phyloP scores from a whole-genome alignment of 108 stramenopile species.

The Nitzschia putrida region DNA sequence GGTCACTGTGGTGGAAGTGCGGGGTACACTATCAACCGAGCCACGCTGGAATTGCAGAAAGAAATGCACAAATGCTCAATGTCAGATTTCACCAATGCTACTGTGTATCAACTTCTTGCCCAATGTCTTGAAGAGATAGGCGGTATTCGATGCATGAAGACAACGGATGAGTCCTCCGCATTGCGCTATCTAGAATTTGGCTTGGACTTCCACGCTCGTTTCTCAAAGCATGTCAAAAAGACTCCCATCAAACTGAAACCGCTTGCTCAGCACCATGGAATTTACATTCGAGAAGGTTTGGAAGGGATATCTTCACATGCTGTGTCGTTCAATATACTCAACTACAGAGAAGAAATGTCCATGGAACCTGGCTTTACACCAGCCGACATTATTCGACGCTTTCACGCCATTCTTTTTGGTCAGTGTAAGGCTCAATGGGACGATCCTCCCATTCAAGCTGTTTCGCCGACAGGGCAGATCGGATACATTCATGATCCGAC shows the following conservation, averaged over 20 bases:
- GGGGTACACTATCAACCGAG: slow-evolving; percentile 80
- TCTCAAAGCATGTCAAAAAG: not conserved
- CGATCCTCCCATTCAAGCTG: slow-evolving; percentile 51
- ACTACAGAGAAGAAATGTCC: not conserved
- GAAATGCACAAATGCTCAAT: not conserved
- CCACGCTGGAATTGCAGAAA: slow-evolving; percentile 51
- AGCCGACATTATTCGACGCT: slow-evolving; percentile 13
- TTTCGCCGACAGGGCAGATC: slow-evolving; percentile 52
- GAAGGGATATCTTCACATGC: slow-evolving; percentile 12
- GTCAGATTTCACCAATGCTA: not conserved
- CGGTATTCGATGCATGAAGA: slow-evolving; percentile 7
- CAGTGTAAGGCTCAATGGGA: slow-evolving; percentile 21
- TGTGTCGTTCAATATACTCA: not conserved
- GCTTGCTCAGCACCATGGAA: slow-evolving; percentile 11
- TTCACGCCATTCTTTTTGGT: slow-evolving; percentile 30
- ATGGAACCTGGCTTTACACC: not conserved
- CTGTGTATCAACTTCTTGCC: slow-evolving; percentile 7
- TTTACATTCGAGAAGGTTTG: slow-evolving; percentile 7
- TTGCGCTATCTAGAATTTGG: slow-evolving; percentile 23
- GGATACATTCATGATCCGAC: slow-evolving; percentile 73
- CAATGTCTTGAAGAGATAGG: not conserved
- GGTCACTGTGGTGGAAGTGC: slow-evolving; percentile 81
- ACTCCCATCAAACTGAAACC: slow-evolving; percentile 4
- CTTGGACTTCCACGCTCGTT: slow-evolving; percentile 16
- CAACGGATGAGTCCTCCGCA: slow-evolving; percentile 3